Percentiles rank a stretch among this genome's conserved stretches.
phyloP scores from a whole-genome alignment of 2,329 filamentous ascomycete genomes.

The Diaporthe ilicicola region DNA sequence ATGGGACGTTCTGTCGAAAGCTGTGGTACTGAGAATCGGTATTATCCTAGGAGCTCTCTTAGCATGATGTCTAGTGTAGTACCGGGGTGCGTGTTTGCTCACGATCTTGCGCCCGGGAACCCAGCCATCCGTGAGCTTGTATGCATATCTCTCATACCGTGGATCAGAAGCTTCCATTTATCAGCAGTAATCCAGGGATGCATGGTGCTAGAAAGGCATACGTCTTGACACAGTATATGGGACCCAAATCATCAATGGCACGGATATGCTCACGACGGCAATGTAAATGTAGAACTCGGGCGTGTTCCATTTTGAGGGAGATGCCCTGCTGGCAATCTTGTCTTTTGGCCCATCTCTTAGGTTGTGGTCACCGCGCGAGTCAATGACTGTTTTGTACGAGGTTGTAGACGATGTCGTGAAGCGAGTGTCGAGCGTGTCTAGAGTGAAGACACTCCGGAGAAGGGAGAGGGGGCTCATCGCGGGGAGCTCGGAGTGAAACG shows the following conservation, averaged over 20 bases:
- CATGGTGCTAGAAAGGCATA: constrained; percentile 47
- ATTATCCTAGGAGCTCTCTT: constrained; percentile 69
- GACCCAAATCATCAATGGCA: constrained; percentile 93
- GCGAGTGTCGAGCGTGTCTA: constrained; percentile 57
- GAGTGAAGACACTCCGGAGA: constrained; percentile 60
- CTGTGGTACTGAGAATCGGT: constrained; percentile 88
- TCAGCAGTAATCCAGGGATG: constrained; percentile 32
- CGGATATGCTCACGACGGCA: constrained; percentile 67
- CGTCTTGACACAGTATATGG: constrained; percentile 85
- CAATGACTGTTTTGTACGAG: constrained; percentile 68
- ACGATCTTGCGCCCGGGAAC: constrained; percentile 90
- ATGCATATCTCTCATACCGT: constrained; percentile 78
- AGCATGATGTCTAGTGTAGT: neutral
- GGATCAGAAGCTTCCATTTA: constrained; percentile 74
- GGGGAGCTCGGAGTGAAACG: neutral
- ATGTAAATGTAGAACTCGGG: constrained; percentile 88
- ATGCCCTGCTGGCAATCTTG: constrained; percentile 54
- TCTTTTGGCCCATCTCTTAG: constrained; percentile 51
- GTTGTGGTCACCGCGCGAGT: constrained; percentile 55
- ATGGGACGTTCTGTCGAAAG: constrained; percentile 87
- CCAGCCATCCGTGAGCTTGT: constrained; percentile 82
- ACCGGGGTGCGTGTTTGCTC: constrained; percentile 44
- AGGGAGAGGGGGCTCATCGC: constrained; percentile 48
- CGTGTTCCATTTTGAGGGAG: constrained; percentile 83
- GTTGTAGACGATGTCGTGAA: constrained; percentile 72